Evolutionary conservation across 768 basidiomycete genomes (phyloP), one percentile per base, ranked within the genome.

Genomic region (Termitomyces sp.): DNA sequence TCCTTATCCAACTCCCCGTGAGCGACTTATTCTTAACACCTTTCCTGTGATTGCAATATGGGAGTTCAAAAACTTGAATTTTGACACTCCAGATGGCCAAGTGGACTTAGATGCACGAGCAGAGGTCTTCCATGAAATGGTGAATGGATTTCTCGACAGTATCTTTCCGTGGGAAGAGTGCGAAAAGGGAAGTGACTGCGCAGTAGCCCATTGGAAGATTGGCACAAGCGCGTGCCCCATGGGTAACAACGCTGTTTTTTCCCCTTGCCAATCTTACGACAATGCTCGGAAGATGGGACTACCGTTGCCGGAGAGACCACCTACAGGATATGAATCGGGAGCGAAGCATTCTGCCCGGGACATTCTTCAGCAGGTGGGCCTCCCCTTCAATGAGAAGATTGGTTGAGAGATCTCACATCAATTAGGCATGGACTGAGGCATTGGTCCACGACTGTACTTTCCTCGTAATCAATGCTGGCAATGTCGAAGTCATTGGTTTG

Each of bases 351-450:
- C 55, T 24, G 39, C 54, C 8, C 24, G 48, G 12, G 36, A 59
- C 18, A 59, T 53, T 33, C 51, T 59, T 35, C 58, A 59, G 40
- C 58, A 59, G 51, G 58, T 53, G 28, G 7, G 36, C 11, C 5
- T 24, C 15, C 4, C 28, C 20, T 38, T 36, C 28, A 28, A 2
- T 28, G 4, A 28, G 28, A 44, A 44, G n/a, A 44, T 20, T 4
- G n/a, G n/a, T 28, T 5, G 1, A 38, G 6, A 5, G 20, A 45
- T 24, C 35, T n/a, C 6, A 22, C 18, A 53, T 51, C 28, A 24
- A 32, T 9, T 13, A 54, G 52, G 59, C 40, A 36, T 60, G 59
- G 59, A 40, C 59, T 12, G 22, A 60, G 39, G 59, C 59, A 18
- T 36, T 15, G 7, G 32, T 32, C 6, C 50, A 46, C 4, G 28